phyloP scores from a whole-genome alignment of 257 asterid species.

The Lycium ferocissimum region DNA sequence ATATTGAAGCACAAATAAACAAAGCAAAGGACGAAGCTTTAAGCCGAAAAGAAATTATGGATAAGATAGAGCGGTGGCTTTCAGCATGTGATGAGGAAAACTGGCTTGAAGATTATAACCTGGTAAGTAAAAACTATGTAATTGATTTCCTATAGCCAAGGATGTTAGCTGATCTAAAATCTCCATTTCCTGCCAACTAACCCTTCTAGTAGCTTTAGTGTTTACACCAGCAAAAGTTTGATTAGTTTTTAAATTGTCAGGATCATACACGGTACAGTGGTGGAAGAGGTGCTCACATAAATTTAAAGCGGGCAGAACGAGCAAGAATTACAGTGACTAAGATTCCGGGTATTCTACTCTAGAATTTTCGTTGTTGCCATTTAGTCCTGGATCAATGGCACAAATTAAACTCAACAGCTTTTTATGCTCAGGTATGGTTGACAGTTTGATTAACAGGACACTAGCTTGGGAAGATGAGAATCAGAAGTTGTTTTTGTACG shows the following conservation, averaged over 20 bases:
- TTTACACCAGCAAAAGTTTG: conserved; percentile 1
- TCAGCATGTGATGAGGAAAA: conserved; percentile 95
- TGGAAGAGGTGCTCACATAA: conserved; percentile 94
- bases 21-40: conserved; percentile 78
- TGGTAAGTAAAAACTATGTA: conserved; percentile 49
- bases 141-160: not conserved
- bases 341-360: conserved; percentile 72
- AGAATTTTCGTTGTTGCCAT: not conserved
- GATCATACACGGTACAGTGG: conserved; percentile 85
- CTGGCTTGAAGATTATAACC: conserved; percentile 90
- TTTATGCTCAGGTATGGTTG: conserved; percentile 73
- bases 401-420: conserved; percentile 31
- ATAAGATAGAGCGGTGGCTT: conserved; percentile 88
- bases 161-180: not conserved
- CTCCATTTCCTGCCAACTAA: not conserved
- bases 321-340: conserved; percentile 80
- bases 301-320: conserved; percentile 92
- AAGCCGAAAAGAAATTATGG: conserved; percentile 84
- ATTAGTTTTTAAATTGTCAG: conserved; percentile 44
- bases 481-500: conserved; percentile 78
- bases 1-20: conserved; percentile 80
- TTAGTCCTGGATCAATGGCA: conserved; percentile 26
- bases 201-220: not conserved
- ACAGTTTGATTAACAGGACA: conserved; percentile 71
- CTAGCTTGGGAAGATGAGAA: conserved; percentile 88